Base-by-base conservation (phyloP, 305 asterid species). In the Fraxinus paxiana region DNA sequence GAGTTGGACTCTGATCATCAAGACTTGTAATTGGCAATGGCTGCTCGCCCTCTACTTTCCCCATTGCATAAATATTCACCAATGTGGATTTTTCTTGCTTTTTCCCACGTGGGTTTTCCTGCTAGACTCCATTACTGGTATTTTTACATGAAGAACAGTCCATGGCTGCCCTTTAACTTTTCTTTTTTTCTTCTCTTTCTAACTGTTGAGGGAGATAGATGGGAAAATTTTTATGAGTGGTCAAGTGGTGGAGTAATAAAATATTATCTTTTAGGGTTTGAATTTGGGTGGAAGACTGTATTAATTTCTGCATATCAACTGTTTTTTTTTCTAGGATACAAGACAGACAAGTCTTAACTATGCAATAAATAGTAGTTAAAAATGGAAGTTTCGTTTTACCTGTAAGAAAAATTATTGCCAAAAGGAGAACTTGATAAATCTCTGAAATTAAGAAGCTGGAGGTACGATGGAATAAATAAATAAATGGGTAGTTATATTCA, bases 1-100 rank as follows among this genome's bases (percentile, higher is more conserved):
- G 80, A 75, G 38, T 82, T 80, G 90, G 79, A 51, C 87, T 87
- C 61, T 82, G 91, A 54, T 90, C 93, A 85, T 85, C 93, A 78
- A 86, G 79, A 56, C 83, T 38, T 80, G 95, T 84, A 80, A 85
- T 82, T 8, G 92, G 89, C 79, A 87, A 70, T 83, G 80, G 65
- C 33, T 83, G 88, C 72, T 84, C 97, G 24, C 86, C 91, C 83
- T 91, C 97, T 71, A 76, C 86, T 91, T 94, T 94, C 70, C 98
- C 98, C 98, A 94, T 94, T 86, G 91, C 89, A 80, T 81, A 15
- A 79, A 87, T 73, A 24, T 77, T 85, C 88, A 82, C 71, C 90
- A 90, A 92, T 92, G 93, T 79, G 89, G 90, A 90, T 77, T 87
- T 54, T 48, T 34, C 37, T 70, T 51, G 22, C 82, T 9, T 83